Evolutionary conservation across 2,329 filamentous ascomycete genomes (phyloP), one percentile per base, ranked within the genome.

Genomic region (Aspergillus sp.): DNA sequence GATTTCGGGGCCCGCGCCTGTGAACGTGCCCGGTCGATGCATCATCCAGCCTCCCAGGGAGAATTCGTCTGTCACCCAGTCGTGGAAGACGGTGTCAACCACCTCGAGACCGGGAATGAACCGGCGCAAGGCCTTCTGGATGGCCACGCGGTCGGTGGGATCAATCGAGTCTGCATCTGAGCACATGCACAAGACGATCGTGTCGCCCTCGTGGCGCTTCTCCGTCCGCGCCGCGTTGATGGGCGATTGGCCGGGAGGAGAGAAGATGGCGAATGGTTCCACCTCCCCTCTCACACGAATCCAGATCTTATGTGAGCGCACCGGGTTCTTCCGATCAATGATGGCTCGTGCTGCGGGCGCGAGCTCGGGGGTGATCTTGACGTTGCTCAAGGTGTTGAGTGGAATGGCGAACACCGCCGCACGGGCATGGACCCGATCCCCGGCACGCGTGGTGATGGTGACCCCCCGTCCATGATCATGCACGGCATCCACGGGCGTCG

Each of bases 11-110:
- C 40, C 53, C 19, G 34, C 53, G 16, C n/a, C 38, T 31, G 55
- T 58, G 10, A 58, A 49, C n/a, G 19, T 47, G 1, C 55, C 55
- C 14, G 55, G 55, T 36, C 53, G 49, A 40, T 58, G 46, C 50
- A 53, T 53, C 50, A 53, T 53, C 54, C 54, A 57, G 23, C 55
- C 57, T 13, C 57, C 57, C 42, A 53, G 23, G 16, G 54, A 52
- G 32, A 55, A 59, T 34, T 57, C 54, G 38, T 59, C 57, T 9
- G 29, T 32, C 14, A 40, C 47, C 57, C 57, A 59, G 38, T 55
- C 46, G 31, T 59, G 57, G 43, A 34, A 53, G 3, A 50, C 55
- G 5, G 47, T 53, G 38, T 58, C 53, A 16, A 58, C 42, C 7
- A 58, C 53, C 41, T 58, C 45, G 5, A 53, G 13, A 17, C 34